Percentiles rank a stretch among this genome's conserved stretches.
Evolutionary conservation across 192 early-diverging fungal species (phyloP).

Genomic region (Entophlyctis luteolus): DNA sequence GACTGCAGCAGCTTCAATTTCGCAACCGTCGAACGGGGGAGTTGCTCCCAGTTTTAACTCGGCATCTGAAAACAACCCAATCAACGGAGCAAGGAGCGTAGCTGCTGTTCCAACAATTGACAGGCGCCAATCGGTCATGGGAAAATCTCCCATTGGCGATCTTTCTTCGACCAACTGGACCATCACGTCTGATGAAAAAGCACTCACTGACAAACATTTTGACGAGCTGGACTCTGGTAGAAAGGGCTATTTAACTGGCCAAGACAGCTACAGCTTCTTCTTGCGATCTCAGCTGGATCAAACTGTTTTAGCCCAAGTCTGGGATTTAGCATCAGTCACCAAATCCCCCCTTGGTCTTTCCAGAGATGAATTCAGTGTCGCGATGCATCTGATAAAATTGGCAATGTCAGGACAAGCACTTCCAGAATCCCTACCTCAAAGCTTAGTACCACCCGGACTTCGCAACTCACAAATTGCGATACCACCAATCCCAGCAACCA

Average conservation of each 20-base stretch:
- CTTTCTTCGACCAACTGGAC: constrained; percentile 71
- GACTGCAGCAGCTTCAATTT: background rate
- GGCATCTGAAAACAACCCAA: background rate
- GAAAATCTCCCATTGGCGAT: background rate
- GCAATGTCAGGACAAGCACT: constrained; percentile 34
- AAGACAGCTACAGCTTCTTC: constrained; percentile 74
- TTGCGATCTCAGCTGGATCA: constrained; percentile 72
- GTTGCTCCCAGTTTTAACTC: no score
- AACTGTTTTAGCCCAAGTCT: constrained; percentile 67
- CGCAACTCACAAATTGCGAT: constrained; percentile 12
- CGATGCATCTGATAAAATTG: constrained; percentile 44
- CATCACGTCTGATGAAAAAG: constrained; percentile 66
- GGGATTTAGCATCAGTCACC: constrained; percentile 46
- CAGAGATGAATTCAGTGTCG: constrained; percentile 48
- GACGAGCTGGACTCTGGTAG: constrained; percentile 63
- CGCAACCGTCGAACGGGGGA: background rate
- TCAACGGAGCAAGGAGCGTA: background rate
- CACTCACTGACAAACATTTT: constrained; percentile 77
- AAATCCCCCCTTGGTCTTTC: constrained; percentile 36
- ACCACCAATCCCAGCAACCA: constrained; percentile 6
- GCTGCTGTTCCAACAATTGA: constrained; percentile 25
- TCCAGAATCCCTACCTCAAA: constrained; percentile 47
- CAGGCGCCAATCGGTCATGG: constrained; percentile 21
- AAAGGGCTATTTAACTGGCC: constrained; percentile 69
- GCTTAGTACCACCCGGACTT: constrained; percentile 55